Evolutionary conservation across 352 stramenopile genomes (phyloP).

Genomic region (Peronosclerospora sorghi): DNA sequence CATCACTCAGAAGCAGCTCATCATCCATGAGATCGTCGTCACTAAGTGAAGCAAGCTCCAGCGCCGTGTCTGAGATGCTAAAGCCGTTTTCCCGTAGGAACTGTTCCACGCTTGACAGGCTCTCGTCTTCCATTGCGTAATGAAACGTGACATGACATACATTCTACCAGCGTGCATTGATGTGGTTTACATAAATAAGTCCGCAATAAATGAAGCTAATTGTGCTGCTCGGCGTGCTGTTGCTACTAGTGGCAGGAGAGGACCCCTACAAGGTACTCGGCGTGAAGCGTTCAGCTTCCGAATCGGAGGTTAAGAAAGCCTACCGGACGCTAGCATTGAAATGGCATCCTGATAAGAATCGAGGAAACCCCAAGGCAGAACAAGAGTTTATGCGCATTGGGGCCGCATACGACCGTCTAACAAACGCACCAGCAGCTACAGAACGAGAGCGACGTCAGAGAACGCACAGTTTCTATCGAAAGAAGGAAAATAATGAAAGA

Average conservation of each 20-base stretch:
- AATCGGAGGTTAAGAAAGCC: slow-evolving; percentile 72
- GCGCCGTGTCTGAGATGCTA: slow-evolving; percentile 25
- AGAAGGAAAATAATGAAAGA: slow-evolving; percentile 30
- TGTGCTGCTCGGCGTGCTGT: slow-evolving; percentile 12
- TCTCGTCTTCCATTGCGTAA: slow-evolving; percentile 25
- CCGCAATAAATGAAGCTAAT: neutral
- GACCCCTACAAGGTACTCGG: slow-evolving; percentile 71
- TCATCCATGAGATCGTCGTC: slow-evolving; percentile 22
- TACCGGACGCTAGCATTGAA: slow-evolving; percentile 83
- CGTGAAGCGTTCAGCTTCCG: slow-evolving; percentile 42
- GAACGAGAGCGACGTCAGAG: slow-evolving; percentile 12
- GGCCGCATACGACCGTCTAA: slow-evolving; percentile 57
- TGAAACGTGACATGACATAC: neutral
- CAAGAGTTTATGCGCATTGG: slow-evolving; percentile 70
- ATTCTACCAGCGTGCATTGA: neutral
- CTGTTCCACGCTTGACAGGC: slow-evolving; percentile 63
- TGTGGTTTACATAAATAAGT: neutral
- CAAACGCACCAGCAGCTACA: slow-evolving; percentile 4
- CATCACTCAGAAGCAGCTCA: slow-evolving; percentile 32
- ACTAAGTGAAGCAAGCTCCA: slow-evolving; percentile 26
- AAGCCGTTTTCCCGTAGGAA: slow-evolving; percentile 76
- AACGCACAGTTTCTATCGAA: slow-evolving; percentile 35
- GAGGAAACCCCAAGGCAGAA: slow-evolving; percentile 47
- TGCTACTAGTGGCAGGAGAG: slow-evolving; percentile 27
- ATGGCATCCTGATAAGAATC: slow-evolving; percentile 87